Percentiles rank a stretch among this genome's conserved stretches.
Evolutionary conservation across 108 stramenopile species (phyloP).

Genomic region (Tribonema minus): DNA sequence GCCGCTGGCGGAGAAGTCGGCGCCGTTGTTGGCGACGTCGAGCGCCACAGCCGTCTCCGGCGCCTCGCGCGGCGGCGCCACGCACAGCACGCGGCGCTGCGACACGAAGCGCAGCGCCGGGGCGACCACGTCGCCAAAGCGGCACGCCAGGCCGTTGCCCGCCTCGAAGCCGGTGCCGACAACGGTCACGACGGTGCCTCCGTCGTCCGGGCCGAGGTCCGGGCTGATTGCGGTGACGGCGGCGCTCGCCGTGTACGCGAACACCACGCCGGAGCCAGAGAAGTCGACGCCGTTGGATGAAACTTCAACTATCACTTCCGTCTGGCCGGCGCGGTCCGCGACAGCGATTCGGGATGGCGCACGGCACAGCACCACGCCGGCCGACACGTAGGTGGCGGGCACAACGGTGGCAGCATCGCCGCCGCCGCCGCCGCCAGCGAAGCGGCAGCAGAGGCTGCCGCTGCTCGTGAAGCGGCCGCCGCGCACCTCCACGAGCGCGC

Average conservation of each 20-base stretch:
- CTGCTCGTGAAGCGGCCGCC: no score
- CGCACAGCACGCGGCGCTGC: neutral
- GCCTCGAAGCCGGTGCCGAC: conserved; percentile 15
- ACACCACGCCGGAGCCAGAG: conserved; percentile 4
- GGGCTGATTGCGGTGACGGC: conserved; percentile 9
- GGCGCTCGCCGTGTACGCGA: neutral
- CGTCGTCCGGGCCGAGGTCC: conserved; percentile 11
- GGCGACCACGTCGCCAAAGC: neutral
- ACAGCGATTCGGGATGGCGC: no score
- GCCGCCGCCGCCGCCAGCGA: no score
- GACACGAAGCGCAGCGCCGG: neutral
- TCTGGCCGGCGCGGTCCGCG: no score
- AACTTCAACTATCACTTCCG: conserved; percentile 7
- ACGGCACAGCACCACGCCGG: no score
- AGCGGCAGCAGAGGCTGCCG: no score
- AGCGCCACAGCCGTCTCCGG: neutral
- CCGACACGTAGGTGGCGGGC: no score
- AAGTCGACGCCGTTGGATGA: conserved; percentile 36
- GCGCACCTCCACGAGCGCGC: no score
- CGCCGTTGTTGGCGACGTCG: conserved; percentile 39
- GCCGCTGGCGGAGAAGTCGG: conserved; percentile 32
- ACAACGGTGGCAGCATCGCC: no score
- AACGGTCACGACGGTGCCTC: conserved; percentile 41
- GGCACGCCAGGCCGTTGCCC: no score
- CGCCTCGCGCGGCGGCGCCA: neutral